Evolutionary conservation across 1,284 basidiomycete species (phyloP).

Genomic region (Ceratobasidium sp.): DNA sequence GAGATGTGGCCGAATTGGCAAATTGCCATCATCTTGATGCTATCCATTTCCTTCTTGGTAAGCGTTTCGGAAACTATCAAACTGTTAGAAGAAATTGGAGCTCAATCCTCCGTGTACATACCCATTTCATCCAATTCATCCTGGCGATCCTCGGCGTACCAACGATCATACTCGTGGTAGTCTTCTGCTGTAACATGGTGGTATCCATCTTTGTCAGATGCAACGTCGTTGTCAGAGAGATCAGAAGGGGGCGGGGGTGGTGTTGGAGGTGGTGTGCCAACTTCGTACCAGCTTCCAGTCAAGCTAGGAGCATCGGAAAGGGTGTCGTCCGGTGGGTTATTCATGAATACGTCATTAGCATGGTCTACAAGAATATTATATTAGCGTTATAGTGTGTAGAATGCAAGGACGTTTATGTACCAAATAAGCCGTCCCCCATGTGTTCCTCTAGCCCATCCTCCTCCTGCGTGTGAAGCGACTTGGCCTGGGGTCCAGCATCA

Average conservation of each 20-base stretch:
- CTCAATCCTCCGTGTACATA: neutral
- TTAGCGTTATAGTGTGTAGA: too few relatives aligned
- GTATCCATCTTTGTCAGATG: neutral
- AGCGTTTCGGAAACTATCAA: neutral
- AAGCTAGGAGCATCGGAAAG: too few relatives aligned
- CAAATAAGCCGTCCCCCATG: too few relatives aligned
- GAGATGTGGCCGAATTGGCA: constrained; percentile 31
- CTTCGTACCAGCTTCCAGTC: neutral
- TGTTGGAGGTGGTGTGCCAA: constrained; percentile 7
- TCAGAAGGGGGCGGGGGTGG: neutral
- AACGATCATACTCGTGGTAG: constrained; percentile 31
- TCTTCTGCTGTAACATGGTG: neutral
- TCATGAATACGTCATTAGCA: too few relatives aligned
- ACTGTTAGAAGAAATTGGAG: neutral
- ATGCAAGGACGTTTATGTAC: too few relatives aligned
- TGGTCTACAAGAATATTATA: neutral
- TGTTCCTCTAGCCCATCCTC: too few relatives aligned
- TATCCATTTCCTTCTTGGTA: constrained; percentile 23
- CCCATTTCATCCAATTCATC: constrained; percentile 1
- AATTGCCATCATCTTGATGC: constrained; percentile 43
- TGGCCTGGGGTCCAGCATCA: too few relatives aligned
- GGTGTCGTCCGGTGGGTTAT: too few relatives aligned
- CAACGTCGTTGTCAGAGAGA: neutral
- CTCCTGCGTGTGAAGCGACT: too few relatives aligned
- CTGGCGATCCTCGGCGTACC: constrained; percentile 28